Conservation (phyloP, 116 monocot species). For the Papilionanthe hybrid region DNA sequence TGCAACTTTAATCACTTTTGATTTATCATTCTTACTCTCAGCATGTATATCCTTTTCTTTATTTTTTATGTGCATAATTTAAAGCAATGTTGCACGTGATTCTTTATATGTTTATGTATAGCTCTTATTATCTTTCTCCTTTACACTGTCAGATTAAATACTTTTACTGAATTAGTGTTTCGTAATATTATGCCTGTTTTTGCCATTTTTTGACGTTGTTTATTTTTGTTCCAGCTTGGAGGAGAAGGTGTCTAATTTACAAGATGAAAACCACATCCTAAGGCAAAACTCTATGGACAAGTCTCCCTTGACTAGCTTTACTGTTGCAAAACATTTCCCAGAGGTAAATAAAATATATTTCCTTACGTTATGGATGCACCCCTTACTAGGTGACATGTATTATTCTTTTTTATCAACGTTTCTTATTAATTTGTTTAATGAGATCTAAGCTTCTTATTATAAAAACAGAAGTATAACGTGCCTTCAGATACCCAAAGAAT, state of each 20-base stretch:
- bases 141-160: neutral
- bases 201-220: neutral
- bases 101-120: neutral
- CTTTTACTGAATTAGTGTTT: neutral
- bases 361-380: neutral
- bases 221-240: constrained; percentile 51
- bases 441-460: neutral
- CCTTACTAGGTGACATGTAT: neutral
- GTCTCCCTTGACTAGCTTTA: constrained; percentile 42
- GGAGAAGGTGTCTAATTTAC: constrained; percentile 67
- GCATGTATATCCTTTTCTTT: neutral
- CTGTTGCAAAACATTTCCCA: constrained; percentile 19
- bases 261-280: constrained; percentile 81
- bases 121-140: neutral
- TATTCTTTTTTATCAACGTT: neutral
- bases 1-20: neutral
- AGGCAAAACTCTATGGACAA: constrained; percentile 67
- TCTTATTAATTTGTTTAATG: neutral
- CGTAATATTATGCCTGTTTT: neutral
- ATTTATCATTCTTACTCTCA: neutral
- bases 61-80: too few species aligned
- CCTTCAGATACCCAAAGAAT: constrained; percentile 27
- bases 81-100: neutral
- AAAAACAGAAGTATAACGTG: constrained; percentile 41
- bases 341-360: constrained; percentile 26